Evolutionary conservation across 2,329 filamentous ascomycete species (phyloP), one percentile per base, ranked within the genome.

Genomic region (Sphaerulina musiva): DNA sequence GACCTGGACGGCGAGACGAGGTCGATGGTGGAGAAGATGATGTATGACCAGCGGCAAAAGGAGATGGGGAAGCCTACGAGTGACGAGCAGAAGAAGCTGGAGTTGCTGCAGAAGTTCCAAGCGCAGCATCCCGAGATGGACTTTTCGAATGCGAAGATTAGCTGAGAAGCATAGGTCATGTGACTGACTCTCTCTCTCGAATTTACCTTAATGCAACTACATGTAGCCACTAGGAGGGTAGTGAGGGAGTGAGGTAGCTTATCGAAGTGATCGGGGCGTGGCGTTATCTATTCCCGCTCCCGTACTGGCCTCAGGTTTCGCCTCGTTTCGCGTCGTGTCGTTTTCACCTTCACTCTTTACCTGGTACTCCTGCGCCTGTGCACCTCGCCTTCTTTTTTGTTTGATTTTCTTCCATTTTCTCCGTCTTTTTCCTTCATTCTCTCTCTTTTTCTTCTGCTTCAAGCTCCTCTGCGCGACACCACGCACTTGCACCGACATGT

Each of bases 21-120:
- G 60, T 82, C 84, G 55, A 97, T 98, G 92, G 93, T 98, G 43
- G 93, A 98, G 83, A 98, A 98, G 82, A 98, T 98, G 93, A 98
- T 98, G 93, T 98, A 81, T 67, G 93, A 98, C 76, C 93, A 98
- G 79, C 80, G 87, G 62, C 91, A 97, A 77, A 98, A 98, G 82
- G 91, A 97, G 77, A 77, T 81, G 72, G 93, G 93, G 4, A 80
- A 86, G 72, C 89, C 90, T 45, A 90, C 86, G 10, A 95, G 89
- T 62, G 93, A 97, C 63, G 93, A 98, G 77, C 85, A 95, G 80
- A 89, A 91, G 79, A 97, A 97, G 81, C 74, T 84, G 69, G 92
- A 98, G 53, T 85, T 98, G 65, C 75, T 98, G 69, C 87, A 88
- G 62, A 89, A 95, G 76, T 97, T 98, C 75, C 86, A 96, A 81